A percentile compares a stretch with the other conserved stretches of the same genome.
Conservation (phyloP, 345 rosid genomes). For the Brassica nigra region DNA sequence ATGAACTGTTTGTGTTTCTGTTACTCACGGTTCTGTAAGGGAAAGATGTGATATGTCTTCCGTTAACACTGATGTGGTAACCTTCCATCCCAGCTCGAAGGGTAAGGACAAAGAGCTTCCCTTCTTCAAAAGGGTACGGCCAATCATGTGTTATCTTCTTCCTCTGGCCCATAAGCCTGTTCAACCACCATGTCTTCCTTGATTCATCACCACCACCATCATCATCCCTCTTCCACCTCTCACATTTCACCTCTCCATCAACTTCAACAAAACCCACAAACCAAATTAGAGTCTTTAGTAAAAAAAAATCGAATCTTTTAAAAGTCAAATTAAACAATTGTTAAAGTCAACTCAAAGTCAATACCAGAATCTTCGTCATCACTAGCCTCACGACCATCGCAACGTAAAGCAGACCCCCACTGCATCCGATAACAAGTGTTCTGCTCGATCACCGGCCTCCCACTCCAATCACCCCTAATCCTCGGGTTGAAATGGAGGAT, state of each 20-base stretch:
- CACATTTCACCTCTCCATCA: slow-evolving; percentile 86
- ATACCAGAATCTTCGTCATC: slow-evolving; percentile 67
- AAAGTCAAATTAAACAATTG: too few relatives aligned
- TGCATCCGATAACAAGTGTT: slow-evolving; percentile 77
- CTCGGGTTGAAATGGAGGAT: slow-evolving; percentile 72
- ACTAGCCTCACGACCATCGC: slow-evolving; percentile 73
- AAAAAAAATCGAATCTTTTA: too few relatives aligned
- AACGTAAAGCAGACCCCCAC: slow-evolving; percentile 70
- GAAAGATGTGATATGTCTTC: slow-evolving; percentile 90
- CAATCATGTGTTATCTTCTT: slow-evolving; percentile 78
- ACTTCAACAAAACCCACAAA: slow-evolving; percentile 44
- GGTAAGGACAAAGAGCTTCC: slow-evolving; percentile 80
- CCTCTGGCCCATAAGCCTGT: slow-evolving; percentile 69
- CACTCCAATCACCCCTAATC: slow-evolving; percentile 76
- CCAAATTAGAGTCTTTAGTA: too few relatives aligned
- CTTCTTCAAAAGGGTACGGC: slow-evolving; percentile 85
- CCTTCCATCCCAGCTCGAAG: slow-evolving; percentile 95
- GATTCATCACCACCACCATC: slow-evolving; percentile 53
- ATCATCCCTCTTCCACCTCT: slow-evolving; percentile 66
- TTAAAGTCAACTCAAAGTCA: too few relatives aligned
- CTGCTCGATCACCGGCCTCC: slow-evolving; percentile 66
- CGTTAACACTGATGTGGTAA: slow-evolving; percentile 78
- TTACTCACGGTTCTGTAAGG: slow-evolving; percentile 87
- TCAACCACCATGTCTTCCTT: slow-evolving; percentile 86
- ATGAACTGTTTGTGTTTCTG: too few relatives aligned